Evolutionary conservation across 768 basidiomycete species (phyloP).

Genomic region (Suillus alpinus): DNA sequence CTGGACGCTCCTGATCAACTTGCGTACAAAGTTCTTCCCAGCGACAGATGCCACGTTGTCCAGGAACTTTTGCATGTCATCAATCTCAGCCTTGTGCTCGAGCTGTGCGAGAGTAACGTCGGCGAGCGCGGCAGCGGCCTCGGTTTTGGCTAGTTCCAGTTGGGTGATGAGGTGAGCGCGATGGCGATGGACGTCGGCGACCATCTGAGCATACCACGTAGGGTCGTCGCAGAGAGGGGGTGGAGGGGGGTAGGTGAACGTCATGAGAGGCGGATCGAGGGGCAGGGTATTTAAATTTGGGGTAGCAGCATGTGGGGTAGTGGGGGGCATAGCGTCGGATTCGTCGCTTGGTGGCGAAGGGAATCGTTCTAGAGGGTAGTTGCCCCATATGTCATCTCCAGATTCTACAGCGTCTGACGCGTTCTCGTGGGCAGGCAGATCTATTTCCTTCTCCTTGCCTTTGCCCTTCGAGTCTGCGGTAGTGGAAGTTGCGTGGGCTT

Average conservation of each 20-base stretch:
- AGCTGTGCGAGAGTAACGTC: constrained; percentile 25
- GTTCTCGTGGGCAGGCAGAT: too few relatives aligned
- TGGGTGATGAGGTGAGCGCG: constrained; percentile 17
- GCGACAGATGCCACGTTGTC: constrained; percentile 21
- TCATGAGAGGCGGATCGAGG: constrained; percentile 25
- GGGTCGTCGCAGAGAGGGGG: constrained; percentile 25
- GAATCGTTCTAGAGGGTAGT: constrained; percentile 28
- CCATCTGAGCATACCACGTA: constrained; percentile 25
- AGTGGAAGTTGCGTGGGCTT: background rate
- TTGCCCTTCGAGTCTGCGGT: background rate
- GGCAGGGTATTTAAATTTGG: background rate
- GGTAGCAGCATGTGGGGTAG: background rate
- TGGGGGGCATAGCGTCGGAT: background rate
- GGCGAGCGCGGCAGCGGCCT: constrained; percentile 20
- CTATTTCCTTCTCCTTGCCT: background rate
- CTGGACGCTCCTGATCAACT: constrained; percentile 19
- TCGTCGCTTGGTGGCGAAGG: constrained; percentile 24
- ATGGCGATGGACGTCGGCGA: constrained; percentile 23
- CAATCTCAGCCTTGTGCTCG: constrained; percentile 20
- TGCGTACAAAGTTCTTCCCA: constrained; percentile 23
- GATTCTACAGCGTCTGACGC: background rate
- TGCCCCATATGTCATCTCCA: background rate
- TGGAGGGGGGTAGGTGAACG: constrained; percentile 23
- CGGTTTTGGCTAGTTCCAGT: constrained; percentile 14
- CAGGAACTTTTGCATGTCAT: constrained; percentile 22